These are phyloP conservation scores for Candida frijolesensis DNA, from an alignment of 1,139 yeast species.

Conservation along the genomic window DNA sequence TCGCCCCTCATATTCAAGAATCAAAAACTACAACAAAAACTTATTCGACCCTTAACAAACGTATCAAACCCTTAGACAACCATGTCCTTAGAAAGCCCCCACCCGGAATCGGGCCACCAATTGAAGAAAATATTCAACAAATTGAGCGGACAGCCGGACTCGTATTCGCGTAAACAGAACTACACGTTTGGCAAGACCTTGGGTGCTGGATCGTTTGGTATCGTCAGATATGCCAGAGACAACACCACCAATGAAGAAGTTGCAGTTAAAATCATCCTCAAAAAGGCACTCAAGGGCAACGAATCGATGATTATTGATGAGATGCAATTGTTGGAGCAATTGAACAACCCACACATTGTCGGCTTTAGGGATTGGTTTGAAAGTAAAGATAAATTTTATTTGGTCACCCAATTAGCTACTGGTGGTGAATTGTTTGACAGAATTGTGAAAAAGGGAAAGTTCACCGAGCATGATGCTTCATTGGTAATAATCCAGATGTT, in stretches of 20 bases:
- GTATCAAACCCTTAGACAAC: not conserved
- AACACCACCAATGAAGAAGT: slow-evolving; percentile 65
- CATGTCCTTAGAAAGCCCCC: slow-evolving; percentile 1
- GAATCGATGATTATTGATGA: slow-evolving; percentile 76
- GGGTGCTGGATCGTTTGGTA: slow-evolving; percentile 93
- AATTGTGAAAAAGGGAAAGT: slow-evolving; percentile 72
- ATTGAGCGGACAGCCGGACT: slow-evolving; percentile 72
- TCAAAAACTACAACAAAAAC: not conserved
- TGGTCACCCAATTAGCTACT: slow-evolving; percentile 78
- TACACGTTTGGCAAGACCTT: slow-evolving; percentile 77
- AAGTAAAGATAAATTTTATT: slow-evolving; percentile 72
- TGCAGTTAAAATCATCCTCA: slow-evolving; percentile 82
- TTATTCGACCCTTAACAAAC: not conserved
- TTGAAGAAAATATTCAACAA: slow-evolving; percentile 48
- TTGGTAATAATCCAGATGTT: slow-evolving; percentile 67
- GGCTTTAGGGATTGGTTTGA: slow-evolving; percentile 89
- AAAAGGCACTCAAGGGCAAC: slow-evolving; percentile 78
- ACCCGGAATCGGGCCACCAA: slow-evolving; percentile 17
- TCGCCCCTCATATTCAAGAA: too few species aligned
- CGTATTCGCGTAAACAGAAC: slow-evolving; percentile 62
- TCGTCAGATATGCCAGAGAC: slow-evolving; percentile 76
- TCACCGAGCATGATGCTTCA: slow-evolving; percentile 85
- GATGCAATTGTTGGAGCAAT: slow-evolving; percentile 61
- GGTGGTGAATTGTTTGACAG: slow-evolving; percentile 93
- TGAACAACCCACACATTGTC: slow-evolving; percentile 81